These are phyloP conservation scores for Pichia cactophila DNA, from an alignment of 1,139 yeast genomes.

Conservation along the genomic window DNA sequence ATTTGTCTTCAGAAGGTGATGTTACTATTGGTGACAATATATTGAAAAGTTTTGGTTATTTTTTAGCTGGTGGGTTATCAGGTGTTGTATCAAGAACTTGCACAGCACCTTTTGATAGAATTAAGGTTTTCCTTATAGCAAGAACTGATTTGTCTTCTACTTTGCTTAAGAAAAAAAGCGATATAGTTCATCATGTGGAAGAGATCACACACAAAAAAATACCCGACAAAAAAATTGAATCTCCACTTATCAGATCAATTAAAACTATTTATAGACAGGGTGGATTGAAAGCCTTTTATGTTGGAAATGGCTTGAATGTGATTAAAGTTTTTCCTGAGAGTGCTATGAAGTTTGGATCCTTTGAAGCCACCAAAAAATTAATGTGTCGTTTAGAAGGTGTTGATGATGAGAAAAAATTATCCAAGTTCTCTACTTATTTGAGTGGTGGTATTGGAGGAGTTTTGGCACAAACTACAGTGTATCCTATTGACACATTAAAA, in stretches of 20 bases:
- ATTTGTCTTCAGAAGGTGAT: conserved; percentile 85
- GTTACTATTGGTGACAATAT: conserved; percentile 75
- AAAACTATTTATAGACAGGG: conserved; percentile 80
- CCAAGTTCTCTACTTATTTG: conserved; percentile 71
- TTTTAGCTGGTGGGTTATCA: conserved; percentile 88
- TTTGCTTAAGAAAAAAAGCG: conserved; percentile 48
- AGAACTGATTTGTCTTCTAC: conserved; percentile 76
- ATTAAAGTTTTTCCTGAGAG: conserved; percentile 93
- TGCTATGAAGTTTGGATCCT: conserved; percentile 94
- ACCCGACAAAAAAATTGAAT: conserved; percentile 38
- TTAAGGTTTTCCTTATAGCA: conserved; percentile 89
- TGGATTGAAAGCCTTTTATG: conserved; percentile 80
- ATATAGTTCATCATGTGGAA: conserved; percentile 35
- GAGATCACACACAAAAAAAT: conserved; percentile 29
- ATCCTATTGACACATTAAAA: conserved; percentile 93
- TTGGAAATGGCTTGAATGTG: conserved; percentile 92
- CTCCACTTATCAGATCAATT: conserved; percentile 76
- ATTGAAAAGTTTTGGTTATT: conserved; percentile 79
- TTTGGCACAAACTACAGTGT: conserved; percentile 81
- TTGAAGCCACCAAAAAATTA: conserved; percentile 75
- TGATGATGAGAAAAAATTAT: conserved; percentile 61
- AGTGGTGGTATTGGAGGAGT: conserved; percentile 98
- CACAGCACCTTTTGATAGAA: conserved; percentile 94
- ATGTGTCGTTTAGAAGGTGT: conserved; percentile 76
- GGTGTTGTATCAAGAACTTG: conserved; percentile 97